Base-by-base conservation (phyloP, 495 filamentous ascomycete species). In the Poronia punctata region DNA sequence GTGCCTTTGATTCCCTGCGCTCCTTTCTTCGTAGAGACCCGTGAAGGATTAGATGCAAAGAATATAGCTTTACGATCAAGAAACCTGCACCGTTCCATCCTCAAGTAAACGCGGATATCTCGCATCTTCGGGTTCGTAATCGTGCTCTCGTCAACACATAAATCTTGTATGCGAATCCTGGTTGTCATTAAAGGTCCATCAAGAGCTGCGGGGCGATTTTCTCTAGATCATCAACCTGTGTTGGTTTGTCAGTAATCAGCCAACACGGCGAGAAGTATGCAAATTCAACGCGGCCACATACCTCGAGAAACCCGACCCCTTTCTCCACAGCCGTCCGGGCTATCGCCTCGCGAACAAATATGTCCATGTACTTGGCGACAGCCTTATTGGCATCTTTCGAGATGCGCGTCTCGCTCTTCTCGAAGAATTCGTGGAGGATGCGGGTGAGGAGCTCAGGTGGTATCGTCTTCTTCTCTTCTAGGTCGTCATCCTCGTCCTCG, bases 271-370 rank as follows among this genome's bases (percentile, higher is more conserved):
- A 14, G 20, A 2, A 4, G 15, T 4, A 25, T 12, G 29, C 31
- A 29, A 3, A 20, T 21, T 14, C 5, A 12, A 18, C 10, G n/a
- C 11, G 10, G 31, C 9, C 18, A 45, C 79, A 57, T 36, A 88
- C 84, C 76, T 94, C 85, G 48, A 92, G 60, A 57, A 89, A 88
- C 21, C 70, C 76, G 44, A 75, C 77, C 14, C 59, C 64, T 54
- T 78, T 78, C 68, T 85, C 84, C 44, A 74, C 77, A 6, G 79
- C 80, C 26, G 86, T 82, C 59, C 92, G 57, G 19, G 88, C 88
- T 52, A 98, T 78, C 20, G 88, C 88, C 66, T 98, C 92, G 47
- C 84, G 72, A 41, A 96, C 85, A 70, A 95, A 98, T 9, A 84
- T 79, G 66, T 94, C 86, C 56, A 95, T 75, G 55, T 97, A 97